Evolutionary conservation across 176 grass and related monocot genomes (phyloP), one percentile per base, ranked within the genome.

Genomic region (Carex myosuroides): DNA sequence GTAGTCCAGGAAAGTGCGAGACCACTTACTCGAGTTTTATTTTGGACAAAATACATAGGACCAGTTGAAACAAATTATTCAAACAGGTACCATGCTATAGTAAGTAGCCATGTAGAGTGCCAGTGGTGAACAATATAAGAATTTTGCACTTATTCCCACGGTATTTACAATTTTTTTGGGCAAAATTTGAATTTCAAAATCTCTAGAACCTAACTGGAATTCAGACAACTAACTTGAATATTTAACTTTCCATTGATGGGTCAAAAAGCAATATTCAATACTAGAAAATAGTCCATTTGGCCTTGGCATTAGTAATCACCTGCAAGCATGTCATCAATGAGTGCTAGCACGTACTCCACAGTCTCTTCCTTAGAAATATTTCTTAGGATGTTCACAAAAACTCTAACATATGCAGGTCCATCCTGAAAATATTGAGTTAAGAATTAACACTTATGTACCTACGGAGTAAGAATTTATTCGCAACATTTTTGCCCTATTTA

Each of bases 281-380:
- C 9, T 41, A 1, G 32, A 32, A 63, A 64, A 20, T 8, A 42
- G 14, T 66, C 30, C 56, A 61, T 54, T 13, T 79, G 30, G 53
- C 12, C 30, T 57, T 79, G 32, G 67, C 44, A 60, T 80, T 83
- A 82, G 55, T 84, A 12, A 81, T 39, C 61, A 98, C 96, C 93
- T 88, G 89, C 79, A 84, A 98, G 91, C 85, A 98, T 95, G 52
- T 98, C 93, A 89, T 95, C 96, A 88, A 98, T 89, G 53, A 98
- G 91, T 56, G 96, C 93, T 87, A 98, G 86, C 75, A 92, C 96
- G 75, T 98, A 98, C 85, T 98, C 96, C 59, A 95, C 89, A 55
- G 96, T 93, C 44, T 98, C 96, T 90, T 98, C 96, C 87, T 98
- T 95, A 3, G 91, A 92, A 85, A 95, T 88, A 37, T 85, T 89